Conservation (phyloP, 805 yeast species). For the Nakazawaea holstii region DNA sequence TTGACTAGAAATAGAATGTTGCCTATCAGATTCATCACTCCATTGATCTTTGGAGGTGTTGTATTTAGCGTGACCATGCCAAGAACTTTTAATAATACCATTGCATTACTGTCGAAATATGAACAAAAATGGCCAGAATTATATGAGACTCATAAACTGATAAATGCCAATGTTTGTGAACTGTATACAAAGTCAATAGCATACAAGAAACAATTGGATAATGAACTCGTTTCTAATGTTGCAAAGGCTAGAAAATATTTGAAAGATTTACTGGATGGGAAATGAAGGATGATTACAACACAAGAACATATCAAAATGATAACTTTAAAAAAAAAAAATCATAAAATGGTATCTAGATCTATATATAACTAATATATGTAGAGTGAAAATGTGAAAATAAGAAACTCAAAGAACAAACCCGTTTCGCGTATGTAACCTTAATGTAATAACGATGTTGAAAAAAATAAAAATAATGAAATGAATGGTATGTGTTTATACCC, state of each 20-base stretch:
- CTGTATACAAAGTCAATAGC: neutral
- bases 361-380: too few relatives aligned
- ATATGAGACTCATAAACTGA: conserved; percentile 16
- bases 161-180: neutral
- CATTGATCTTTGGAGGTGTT: conserved; percentile 42
- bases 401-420: neutral
- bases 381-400: neutral
- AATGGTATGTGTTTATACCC: too few relatives aligned
- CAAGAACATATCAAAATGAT: neutral
- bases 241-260: conserved; percentile 4
- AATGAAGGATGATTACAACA: conserved; percentile 1
- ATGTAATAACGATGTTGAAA: neutral
- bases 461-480: neutral
- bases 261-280: neutral
- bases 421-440: neutral
- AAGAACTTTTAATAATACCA: conserved; percentile 32
- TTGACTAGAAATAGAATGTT: conserved; percentile 40
- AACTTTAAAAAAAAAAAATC: neutral
- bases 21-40: conserved; percentile 46
- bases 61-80: conserved; percentile 47
- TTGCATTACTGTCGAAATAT: conserved; percentile 18
- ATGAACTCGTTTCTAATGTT: conserved; percentile 1
- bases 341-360: neutral
- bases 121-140: conserved; percentile 36
- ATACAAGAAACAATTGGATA: neutral